A percentile compares a stretch with the other conserved stretches of the same genome.
Evolutionary conservation across 495 filamentous ascomycete genomes (phyloP).

Genomic region (Neurospora tetraspora): DNA sequence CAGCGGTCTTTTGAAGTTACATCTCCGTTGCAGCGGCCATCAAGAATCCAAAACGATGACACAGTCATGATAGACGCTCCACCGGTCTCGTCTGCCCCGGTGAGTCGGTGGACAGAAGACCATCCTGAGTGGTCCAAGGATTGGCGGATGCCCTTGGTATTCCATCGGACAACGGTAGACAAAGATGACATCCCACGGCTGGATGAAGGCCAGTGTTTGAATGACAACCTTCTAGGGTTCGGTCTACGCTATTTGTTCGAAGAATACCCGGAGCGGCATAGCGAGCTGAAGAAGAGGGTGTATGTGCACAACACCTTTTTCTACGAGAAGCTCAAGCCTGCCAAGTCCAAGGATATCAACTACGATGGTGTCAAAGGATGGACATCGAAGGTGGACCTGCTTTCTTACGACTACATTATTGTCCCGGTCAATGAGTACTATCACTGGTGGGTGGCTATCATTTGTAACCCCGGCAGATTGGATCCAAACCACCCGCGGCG

Average conservation of each 20-base stretch:
- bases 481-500: constrained; percentile 18
- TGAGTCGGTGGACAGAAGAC: constrained; percentile 30
- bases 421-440: constrained; percentile 80
- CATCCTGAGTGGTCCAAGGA: constrained; percentile 31
- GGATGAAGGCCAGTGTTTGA: constrained; percentile 77
- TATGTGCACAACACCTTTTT: constrained; percentile 94
- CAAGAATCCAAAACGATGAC: not conserved
- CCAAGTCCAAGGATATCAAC: constrained; percentile 49
- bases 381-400: constrained; percentile 79
- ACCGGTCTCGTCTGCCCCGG: not conserved
- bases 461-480: constrained; percentile 69
- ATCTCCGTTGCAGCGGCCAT: not conserved
- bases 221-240: constrained; percentile 85
- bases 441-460: constrained; percentile 95
- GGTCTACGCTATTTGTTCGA: constrained; percentile 71
- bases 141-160: constrained; percentile 54
- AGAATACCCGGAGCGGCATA: constrained; percentile 43
- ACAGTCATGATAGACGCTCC: not conserved
- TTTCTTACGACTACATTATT: constrained; percentile 78
- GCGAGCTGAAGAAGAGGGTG: constrained; percentile 50
- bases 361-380: constrained; percentile 77
- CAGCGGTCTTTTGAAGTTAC: not conserved
- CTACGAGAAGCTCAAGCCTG: constrained; percentile 53
- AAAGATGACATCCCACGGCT: constrained; percentile 70
- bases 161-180: constrained; percentile 62